A percentile compares a stretch with the other conserved stretches of the same genome.
Evolutionary conservation across 2,329 filamentous ascomycete species (phyloP).

Genomic region (Huntiella omanensis): DNA sequence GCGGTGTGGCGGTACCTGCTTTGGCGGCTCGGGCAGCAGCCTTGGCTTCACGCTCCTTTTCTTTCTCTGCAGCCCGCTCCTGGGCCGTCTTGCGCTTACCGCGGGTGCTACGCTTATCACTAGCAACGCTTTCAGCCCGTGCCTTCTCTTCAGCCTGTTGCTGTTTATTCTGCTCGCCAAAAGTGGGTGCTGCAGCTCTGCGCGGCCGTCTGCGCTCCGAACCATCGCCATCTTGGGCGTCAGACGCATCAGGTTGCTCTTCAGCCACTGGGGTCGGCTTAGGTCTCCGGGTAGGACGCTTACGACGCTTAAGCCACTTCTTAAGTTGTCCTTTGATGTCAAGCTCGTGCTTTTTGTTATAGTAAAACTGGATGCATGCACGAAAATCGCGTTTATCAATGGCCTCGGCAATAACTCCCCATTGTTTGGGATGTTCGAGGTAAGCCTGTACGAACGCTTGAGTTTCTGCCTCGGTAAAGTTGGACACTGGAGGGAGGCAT

Average conservation of each 20-base stretch:
- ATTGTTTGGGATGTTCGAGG: constrained; percentile 61
- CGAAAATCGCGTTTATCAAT: constrained; percentile 53
- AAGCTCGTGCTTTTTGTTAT: constrained; percentile 55
- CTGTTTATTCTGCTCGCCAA: constrained; percentile 34
- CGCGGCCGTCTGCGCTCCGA: constrained; percentile 42
- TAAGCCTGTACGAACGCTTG: constrained; percentile 56
- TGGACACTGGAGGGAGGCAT: constrained; percentile 52
- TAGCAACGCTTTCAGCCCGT: constrained; percentile 3
- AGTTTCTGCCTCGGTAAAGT: constrained; percentile 55
- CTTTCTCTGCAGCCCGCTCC: constrained; percentile 28
- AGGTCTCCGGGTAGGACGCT: constrained; percentile 38
- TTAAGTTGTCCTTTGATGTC: constrained; percentile 62
- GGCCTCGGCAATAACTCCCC: constrained; percentile 55
- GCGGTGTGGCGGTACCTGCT: constrained; percentile 21
- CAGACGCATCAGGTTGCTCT: constrained; percentile 43
- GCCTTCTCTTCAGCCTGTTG: constrained; percentile 9
- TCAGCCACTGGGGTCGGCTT: constrained; percentile 46
- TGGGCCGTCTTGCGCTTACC: constrained; percentile 18
- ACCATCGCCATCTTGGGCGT: constrained; percentile 37
- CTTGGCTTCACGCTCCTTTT: constrained; percentile 19
- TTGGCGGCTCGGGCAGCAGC: constrained; percentile 14
- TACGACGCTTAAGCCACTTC: constrained; percentile 40
- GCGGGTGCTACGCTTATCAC: constrained; percentile 5
- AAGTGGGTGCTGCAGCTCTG: constrained; percentile 51
- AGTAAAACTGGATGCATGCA: constrained; percentile 72